These are phyloP conservation scores for Carex myosuroides DNA, from an alignment of 176 grass and related monocot genomes.

Conservation along the genomic window DNA sequence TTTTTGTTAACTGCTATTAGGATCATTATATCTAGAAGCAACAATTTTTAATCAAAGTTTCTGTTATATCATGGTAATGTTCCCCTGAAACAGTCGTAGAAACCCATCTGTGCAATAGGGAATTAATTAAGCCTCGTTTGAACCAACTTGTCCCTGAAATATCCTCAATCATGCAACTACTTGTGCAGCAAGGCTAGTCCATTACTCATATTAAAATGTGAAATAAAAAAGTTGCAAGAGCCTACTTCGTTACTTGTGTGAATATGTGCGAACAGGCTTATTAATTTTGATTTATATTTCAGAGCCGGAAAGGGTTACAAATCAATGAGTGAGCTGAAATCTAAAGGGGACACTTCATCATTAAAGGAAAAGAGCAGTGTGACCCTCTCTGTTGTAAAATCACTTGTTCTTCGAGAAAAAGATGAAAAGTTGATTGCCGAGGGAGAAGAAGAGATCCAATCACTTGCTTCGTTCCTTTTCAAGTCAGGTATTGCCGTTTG, in stretches of 20 bases:
- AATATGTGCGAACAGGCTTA: neutral
- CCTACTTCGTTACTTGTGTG: neutral
- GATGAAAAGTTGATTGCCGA: conserved; percentile 57
- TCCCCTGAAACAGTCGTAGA: neutral
- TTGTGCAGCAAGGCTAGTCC: neutral
- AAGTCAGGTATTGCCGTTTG: conserved; percentile 48
- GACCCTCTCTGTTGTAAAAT: conserved; percentile 86
- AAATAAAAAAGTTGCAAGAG: neutral
- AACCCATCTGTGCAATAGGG: neutral
- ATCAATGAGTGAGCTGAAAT: conserved; percentile 66
- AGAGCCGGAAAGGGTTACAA: conserved; percentile 62
- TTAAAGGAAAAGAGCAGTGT: conserved; percentile 74
- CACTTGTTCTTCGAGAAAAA: conserved; percentile 80
- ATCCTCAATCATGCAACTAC: neutral
- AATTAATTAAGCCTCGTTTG: neutral
- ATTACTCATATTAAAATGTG: neutral
- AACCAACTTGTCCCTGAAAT: neutral
- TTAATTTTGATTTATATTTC: neutral
- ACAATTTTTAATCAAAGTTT: neutral
- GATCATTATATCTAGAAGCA: neutral
- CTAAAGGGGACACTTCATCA: conserved; percentile 38
- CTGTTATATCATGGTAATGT: neutral
- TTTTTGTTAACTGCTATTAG: neutral
- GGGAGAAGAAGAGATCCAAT: conserved; percentile 70
- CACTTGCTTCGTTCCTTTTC: conserved; percentile 54